Evolutionary conservation across 2,329 filamentous ascomycete genomes (phyloP), one percentile per base, ranked within the genome.

Genomic region (Xylaria sp.): DNA sequence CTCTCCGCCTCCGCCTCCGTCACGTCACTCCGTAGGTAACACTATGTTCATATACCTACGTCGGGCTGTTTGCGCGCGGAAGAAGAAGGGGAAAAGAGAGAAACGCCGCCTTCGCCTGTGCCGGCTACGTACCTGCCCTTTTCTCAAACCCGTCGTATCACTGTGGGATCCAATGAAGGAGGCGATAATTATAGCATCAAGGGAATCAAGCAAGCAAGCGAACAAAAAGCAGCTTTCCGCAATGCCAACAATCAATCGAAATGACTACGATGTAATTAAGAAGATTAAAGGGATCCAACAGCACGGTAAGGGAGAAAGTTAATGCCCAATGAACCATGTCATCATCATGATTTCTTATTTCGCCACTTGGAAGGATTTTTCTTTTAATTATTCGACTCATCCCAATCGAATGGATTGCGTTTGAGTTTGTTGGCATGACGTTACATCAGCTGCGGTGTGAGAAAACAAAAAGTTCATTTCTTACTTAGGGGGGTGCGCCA

Each of bases 151-250:
- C 18, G 25, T 12, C 23, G 31, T 64, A 48, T 51, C 58, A 60
- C n/a, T n/a, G 43, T 41, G 46, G 46, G 31, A 33, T 41, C 52
- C 62, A 15, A 54, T 57, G 62, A 59, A 36, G 23, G 25, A 18
- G 46, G 31, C 5, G 67, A 66, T 69, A 69, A 69, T 62, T 48
- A 69, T 69, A 69, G 67, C 20, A 66, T 62, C 58, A 59, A 36
- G 25, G 49, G 20, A 31, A 8, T 5, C n/a, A 57, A 13, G 23
- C 41, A 62, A 36, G 49, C 55, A 49, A 60, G 49, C 36, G 28
- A 28, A 28, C 28, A 57, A 28, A 51, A 28, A 60, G 55, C 56
- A 46, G 36, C 13, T 31, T 43, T 18, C 60, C 36, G 57, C 23
- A 23, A 12, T 31, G 31, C 66, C 28, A 68, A 43, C 61, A 52